These are phyloP conservation scores for Diplodia scrobiculata DNA, from an alignment of 2,329 filamentous ascomycete species.

Conservation along the genomic window DNA sequence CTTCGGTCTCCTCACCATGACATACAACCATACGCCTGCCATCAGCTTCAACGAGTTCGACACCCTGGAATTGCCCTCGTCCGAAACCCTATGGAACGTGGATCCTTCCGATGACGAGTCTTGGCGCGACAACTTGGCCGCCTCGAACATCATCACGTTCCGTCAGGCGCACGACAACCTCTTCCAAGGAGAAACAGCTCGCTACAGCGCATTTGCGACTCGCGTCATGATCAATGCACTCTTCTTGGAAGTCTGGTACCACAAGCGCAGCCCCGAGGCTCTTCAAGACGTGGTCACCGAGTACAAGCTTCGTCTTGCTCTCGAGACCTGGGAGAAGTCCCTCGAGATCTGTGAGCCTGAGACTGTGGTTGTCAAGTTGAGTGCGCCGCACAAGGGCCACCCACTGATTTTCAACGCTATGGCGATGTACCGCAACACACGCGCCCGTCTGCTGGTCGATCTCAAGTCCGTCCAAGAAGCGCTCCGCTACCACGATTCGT, in stretches of 20 bases:
- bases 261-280: constrained; percentile 97
- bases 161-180: constrained; percentile 92
- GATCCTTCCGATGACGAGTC: constrained; percentile 73
- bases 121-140: constrained; percentile 79
- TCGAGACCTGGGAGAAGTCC: constrained; percentile 99
- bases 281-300: constrained; percentile 96
- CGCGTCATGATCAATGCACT: constrained; percentile 98
- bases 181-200: constrained; percentile 86
- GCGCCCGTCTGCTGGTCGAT: constrained; percentile 89
- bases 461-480: constrained; percentile 95
- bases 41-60: constrained; percentile 99
- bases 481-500: constrained; percentile 92
- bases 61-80: constrained; percentile 85
- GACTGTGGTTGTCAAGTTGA: constrained; percentile 81
- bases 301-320: constrained; percentile 91
- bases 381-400: constrained; percentile 92
- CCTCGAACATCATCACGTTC: constrained; percentile 77
- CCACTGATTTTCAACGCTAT: constrained; percentile 97
- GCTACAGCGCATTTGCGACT: constrained; percentile 95
- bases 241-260: constrained; percentile 98
- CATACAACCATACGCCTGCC: constrained; percentile 96
- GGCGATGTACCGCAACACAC: constrained; percentile 93
- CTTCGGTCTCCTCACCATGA: constrained; percentile 90
- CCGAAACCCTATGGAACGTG: constrained; percentile 91
- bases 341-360: constrained; percentile 92